These are phyloP conservation scores for Pharus latifolius DNA, from an alignment of 176 grass and related monocot species.

Conservation along the genomic window DNA sequence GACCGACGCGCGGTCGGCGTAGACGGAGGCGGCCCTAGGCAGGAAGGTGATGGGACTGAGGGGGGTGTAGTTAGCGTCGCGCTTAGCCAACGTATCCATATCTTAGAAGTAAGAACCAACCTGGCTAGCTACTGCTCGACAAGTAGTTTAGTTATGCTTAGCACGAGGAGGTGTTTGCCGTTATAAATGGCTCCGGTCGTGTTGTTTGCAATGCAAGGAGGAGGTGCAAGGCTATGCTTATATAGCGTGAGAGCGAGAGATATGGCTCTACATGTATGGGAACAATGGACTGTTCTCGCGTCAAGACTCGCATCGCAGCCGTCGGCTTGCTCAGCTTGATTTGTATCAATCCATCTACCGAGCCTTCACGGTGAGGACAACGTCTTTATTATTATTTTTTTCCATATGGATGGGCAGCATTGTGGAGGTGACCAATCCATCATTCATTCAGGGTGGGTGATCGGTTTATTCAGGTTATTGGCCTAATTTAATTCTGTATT, in stretches of 20 bases:
- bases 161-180: background rate
- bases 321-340: too few species aligned
- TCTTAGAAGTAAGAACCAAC: background rate
- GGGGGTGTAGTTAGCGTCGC: constrained; percentile 26
- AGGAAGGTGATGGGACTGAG: constrained; percentile 52
- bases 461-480: too few species aligned
- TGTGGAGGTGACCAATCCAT: too few species aligned
- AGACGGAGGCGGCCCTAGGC: constrained; percentile 26
- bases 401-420: too few species aligned
- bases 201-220: background rate
- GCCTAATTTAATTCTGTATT: too few species aligned
- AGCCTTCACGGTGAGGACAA: too few species aligned
- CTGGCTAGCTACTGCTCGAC: background rate
- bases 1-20: constrained; percentile 33
- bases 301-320: too few species aligned
- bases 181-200: background rate
- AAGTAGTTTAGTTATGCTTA: background rate
- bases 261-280: too few species aligned
- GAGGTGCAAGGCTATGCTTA: background rate
- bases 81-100: constrained; percentile 36
- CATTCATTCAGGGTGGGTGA: too few species aligned
- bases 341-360: too few species aligned
- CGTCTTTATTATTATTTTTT: too few species aligned
- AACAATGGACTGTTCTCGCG: too few species aligned
- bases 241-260: background rate